phyloP scores from a whole-genome alignment of 2,329 filamentous ascomycete genomes.

The Neonectria ditissima region DNA sequence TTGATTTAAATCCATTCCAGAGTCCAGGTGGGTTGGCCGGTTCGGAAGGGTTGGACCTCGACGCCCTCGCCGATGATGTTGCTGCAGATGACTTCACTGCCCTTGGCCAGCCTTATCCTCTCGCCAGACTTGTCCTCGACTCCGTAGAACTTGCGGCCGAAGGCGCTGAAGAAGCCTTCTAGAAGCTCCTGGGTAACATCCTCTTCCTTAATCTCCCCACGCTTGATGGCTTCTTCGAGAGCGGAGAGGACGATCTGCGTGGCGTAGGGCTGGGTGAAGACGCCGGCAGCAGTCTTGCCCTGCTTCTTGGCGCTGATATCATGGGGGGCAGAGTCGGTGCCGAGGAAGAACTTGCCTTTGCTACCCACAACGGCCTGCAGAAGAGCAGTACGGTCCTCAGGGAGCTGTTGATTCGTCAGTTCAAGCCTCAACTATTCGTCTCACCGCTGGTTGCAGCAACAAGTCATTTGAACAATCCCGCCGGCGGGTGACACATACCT shows the following conservation, averaged over 20 bases:
- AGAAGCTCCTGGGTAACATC: conserved; percentile 68
- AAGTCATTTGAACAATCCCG: not conserved
- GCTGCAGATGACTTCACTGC: not conserved
- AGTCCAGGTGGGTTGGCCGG: conserved; percentile 4
- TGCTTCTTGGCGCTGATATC: conserved; percentile 68
- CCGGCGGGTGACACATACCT: conserved; percentile 11
- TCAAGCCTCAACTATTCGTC: not conserved
- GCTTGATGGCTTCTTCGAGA: conserved; percentile 70
- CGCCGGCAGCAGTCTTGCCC: conserved; percentile 74
- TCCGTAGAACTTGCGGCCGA: conserved; percentile 64
- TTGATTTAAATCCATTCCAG: conserved; percentile 1
- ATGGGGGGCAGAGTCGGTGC: conserved; percentile 75
- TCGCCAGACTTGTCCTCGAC: conserved; percentile 2
- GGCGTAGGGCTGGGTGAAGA: conserved; percentile 82
- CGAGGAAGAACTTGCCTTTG: conserved; percentile 77
- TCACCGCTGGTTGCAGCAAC: not conserved
- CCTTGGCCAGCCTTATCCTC: conserved; percentile 1
- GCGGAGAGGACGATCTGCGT: conserved; percentile 72
- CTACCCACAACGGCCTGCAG: conserved; percentile 72
- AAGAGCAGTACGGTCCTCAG: conserved; percentile 78
- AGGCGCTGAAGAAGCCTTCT: conserved; percentile 64
- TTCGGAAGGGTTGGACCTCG: conserved; percentile 5
- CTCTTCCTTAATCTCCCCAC: conserved; percentile 62
- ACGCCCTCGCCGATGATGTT: conserved; percentile 2
- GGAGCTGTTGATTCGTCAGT: conserved; percentile 60